A percentile compares a stretch with the other conserved stretches of the same genome.
These are phyloP conservation scores for Coemansia sp. DNA, from an alignment of 192 early-diverging fungal genomes.

Conservation along the genomic window DNA sequence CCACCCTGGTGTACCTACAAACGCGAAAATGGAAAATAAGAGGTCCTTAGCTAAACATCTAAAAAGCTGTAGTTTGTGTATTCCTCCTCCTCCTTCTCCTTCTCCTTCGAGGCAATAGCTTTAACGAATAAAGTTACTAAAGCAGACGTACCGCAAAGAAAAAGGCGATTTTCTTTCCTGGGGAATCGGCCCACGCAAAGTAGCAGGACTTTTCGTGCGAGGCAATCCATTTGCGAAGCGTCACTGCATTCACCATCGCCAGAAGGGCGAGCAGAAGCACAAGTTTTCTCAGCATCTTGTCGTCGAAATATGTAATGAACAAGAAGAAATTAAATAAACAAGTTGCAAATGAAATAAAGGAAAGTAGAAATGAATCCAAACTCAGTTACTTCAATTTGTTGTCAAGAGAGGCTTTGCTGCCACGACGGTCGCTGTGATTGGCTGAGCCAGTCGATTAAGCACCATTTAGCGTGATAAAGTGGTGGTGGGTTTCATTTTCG, in stretches of 20 bases:
- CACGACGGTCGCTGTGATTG: slow-evolving; percentile 33
- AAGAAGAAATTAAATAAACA: slow-evolving; percentile 7
- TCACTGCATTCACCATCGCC: slow-evolving; percentile 55
- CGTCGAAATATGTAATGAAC: slow-evolving; percentile 2
- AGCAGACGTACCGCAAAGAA: slow-evolving; percentile 92
- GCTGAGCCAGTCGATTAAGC: neutral
- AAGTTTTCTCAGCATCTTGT: slow-evolving; percentile 44
- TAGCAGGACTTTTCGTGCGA: slow-evolving; percentile 93
- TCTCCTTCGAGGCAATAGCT: too few relatives aligned
- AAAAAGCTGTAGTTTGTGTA: neutral
- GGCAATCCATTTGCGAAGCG: slow-evolving; percentile 84
- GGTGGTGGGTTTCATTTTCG: neutral
- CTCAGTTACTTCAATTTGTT: slow-evolving; percentile 1
- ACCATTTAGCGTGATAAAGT: neutral
- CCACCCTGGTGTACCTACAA: slow-evolving; percentile 92
- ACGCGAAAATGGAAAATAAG: neutral
- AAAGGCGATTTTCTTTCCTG: slow-evolving; percentile 91
- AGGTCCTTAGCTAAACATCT: neutral
- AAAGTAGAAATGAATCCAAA: neutral
- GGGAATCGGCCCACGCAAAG: slow-evolving; percentile 73
- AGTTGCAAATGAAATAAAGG: neutral
- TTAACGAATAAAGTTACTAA: neutral
- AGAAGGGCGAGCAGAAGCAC: slow-evolving; percentile 49
- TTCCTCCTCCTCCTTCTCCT: neutral
- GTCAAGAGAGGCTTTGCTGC: slow-evolving; percentile 10